These are phyloP conservation scores for Brassica balearica DNA, from an alignment of 441 rosid genomes.

Conservation along the genomic window DNA sequence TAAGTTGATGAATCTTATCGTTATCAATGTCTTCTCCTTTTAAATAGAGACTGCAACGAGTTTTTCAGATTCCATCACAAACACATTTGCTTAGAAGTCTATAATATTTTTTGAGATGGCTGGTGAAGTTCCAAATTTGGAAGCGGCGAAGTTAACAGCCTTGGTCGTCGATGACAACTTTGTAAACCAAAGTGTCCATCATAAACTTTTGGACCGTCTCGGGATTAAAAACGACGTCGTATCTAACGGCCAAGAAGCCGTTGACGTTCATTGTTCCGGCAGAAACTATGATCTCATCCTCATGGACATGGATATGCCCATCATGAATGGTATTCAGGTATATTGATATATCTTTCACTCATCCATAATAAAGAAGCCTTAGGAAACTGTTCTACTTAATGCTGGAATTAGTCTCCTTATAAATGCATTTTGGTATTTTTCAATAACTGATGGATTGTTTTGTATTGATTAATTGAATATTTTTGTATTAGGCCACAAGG, in stretches of 20 bases:
- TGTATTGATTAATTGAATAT: neutral
- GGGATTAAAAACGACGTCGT: constrained; percentile 56
- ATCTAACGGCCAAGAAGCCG: constrained; percentile 67
- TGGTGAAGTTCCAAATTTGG: constrained; percentile 32
- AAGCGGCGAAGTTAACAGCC: constrained; percentile 50
- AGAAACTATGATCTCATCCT: no score
- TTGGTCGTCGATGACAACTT: constrained; percentile 70
- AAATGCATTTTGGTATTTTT: no score
- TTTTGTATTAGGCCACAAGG: constrained; percentile 64
- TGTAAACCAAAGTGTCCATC: constrained; percentile 56
- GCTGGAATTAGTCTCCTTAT: no score
- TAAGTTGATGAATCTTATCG: neutral
- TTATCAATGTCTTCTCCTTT: constrained; percentile 1
- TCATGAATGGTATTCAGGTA: no score
- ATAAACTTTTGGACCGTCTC: constrained; percentile 52
- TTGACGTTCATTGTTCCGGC: constrained; percentile 45
- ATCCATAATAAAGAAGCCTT: no score
- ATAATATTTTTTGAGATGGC: neutral
- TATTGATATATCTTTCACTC: no score
- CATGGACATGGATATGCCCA: no score
- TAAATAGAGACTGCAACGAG: constrained; percentile 19
- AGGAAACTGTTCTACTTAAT: no score
- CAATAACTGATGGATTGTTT: neutral
- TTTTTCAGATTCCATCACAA: neutral
- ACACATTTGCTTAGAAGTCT: neutral